Evolutionary conservation across 1,139 yeast species (phyloP), one percentile per base, ranked within the genome.

Genomic region (Hansenula anomala): DNA sequence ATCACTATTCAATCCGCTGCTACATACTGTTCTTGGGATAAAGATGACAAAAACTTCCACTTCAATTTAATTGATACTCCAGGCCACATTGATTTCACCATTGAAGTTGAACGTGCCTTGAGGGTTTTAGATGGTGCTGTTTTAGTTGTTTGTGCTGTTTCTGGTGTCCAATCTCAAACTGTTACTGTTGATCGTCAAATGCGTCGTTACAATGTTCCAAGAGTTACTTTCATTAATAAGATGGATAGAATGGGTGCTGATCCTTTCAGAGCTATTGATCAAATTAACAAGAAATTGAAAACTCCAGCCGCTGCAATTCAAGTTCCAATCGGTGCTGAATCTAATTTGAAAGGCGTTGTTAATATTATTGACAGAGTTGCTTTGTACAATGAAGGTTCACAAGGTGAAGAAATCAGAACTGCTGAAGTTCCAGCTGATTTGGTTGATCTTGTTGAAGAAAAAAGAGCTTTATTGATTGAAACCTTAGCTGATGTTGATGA

Each of bases 191-290:
- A 92, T 64, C 82, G 98, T 62, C 98, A 92, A 69, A 94, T 94
- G 98, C 81, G 96, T 56, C 82, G 98, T 61, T 94, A 92, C 66
- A 89, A 92, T 60, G 96, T 92, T 57, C 98, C 98, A 41, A 79
- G 98, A 61, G 75, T 94, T 42, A 92, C 98, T 12, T 94, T 92
- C 56, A 85, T 92, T 63, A 92, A 92, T 69, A 92, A 92, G 70
- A 90, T 92, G 97, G 98, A 92, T 66, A 80, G 98, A 61, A 88
- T 92, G 96, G 98, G 98, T 49, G 89, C 98, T 42, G 82, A 90
- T 63, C 98, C 98, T 18, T 92, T 95, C 81, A 78, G 76, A 51
- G 97, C 95, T 39, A 85, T 92, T 55, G 95, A 87, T 44, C 97
- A 92, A 67, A 77, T 92, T 50, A 88, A 90, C 66, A 56, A 68